Conservation (phyloP, 306 rosid species). For the Alnus rubra region DNA sequence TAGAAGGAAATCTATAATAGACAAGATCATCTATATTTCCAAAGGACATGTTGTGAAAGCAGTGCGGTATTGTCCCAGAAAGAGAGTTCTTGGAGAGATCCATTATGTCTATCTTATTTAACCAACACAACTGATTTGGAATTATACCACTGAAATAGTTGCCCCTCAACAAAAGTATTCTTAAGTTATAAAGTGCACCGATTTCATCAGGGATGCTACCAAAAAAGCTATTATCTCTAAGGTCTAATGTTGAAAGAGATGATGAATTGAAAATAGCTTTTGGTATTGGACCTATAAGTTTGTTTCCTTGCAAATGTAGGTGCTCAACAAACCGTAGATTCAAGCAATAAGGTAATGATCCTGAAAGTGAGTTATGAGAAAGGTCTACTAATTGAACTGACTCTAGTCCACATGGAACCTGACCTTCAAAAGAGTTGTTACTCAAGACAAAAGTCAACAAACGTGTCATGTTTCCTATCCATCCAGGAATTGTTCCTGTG, state of each 20-base stretch:
- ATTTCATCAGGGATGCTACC: constrained; percentile 8
- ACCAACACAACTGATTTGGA: constrained; percentile 4
- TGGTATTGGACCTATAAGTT: background rate
- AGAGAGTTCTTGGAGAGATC: constrained; percentile 18
- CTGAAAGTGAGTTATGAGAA: constrained; percentile 5
- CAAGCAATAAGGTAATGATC: constrained; percentile 15
- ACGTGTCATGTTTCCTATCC: background rate
- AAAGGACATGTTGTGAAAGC: constrained; percentile 2
- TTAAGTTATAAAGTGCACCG: background rate
- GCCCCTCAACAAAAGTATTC: background rate
- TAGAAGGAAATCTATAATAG: too few species aligned
- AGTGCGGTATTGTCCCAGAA: constrained; percentile 15
- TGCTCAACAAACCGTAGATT: background rate
- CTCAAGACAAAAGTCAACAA: background rate
- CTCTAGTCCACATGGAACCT: background rate
- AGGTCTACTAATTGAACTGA: background rate
- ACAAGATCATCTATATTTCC: background rate
- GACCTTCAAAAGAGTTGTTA: background rate
- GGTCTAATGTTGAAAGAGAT: background rate
- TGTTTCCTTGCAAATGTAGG: constrained; percentile 3
- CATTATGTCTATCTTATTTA: background rate
- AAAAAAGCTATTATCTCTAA: constrained; percentile 6
- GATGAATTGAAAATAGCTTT: background rate
- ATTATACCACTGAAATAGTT: constrained; percentile 7
- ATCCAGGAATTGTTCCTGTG: background rate